These are phyloP conservation scores for Exophiala lecanii-corni DNA, from an alignment of 2,329 filamentous ascomycete genomes.

Conservation along the genomic window DNA sequence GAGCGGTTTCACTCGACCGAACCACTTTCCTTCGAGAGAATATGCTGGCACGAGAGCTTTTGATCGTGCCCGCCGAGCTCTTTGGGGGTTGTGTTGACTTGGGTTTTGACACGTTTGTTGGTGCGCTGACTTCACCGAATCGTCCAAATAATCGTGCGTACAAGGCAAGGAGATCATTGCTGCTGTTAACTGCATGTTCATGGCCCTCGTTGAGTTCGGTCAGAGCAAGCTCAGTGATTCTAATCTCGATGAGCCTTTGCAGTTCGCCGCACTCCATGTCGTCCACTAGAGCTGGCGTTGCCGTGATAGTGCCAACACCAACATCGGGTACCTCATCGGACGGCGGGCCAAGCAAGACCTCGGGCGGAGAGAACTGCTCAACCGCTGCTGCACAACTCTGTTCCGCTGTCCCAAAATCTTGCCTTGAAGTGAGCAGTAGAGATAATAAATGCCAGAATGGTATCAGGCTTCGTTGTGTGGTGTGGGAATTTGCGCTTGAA, in stretches of 20 bases:
- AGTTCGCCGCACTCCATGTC: slow-evolving; percentile 81
- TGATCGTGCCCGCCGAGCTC: slow-evolving; percentile 65
- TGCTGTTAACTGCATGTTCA: slow-evolving; percentile 80
- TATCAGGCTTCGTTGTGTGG: slow-evolving; percentile 50
- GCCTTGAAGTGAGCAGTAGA: slow-evolving; percentile 76
- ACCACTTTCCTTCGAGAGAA: slow-evolving; percentile 60
- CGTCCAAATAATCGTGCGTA: slow-evolving; percentile 78
- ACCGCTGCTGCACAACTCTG: slow-evolving; percentile 86
- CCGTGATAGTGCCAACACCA: slow-evolving; percentile 11
- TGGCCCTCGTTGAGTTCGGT: slow-evolving; percentile 79
- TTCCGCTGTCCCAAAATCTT: slow-evolving; percentile 75
- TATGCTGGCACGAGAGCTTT: slow-evolving; percentile 68
- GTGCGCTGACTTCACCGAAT: slow-evolving; percentile 39
- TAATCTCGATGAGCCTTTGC: slow-evolving; percentile 83
- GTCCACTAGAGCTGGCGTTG: slow-evolving; percentile 54
- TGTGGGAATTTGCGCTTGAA: slow-evolving; percentile 16
- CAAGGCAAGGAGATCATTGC: slow-evolving; percentile 75
- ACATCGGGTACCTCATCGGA: not conserved
- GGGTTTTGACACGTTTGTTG: slow-evolving; percentile 34
- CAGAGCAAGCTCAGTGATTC: slow-evolving; percentile 87
- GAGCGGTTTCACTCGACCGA: slow-evolving; percentile 40
- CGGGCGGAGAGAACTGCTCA: slow-evolving; percentile 74
- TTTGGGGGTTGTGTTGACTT: slow-evolving; percentile 56
- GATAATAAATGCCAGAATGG: slow-evolving; percentile 89
- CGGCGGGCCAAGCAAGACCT: slow-evolving; percentile 63